Conservation (phyloP, 371 early-diverging fungal genomes). For the Capillidium rhysosporum region DNA sequence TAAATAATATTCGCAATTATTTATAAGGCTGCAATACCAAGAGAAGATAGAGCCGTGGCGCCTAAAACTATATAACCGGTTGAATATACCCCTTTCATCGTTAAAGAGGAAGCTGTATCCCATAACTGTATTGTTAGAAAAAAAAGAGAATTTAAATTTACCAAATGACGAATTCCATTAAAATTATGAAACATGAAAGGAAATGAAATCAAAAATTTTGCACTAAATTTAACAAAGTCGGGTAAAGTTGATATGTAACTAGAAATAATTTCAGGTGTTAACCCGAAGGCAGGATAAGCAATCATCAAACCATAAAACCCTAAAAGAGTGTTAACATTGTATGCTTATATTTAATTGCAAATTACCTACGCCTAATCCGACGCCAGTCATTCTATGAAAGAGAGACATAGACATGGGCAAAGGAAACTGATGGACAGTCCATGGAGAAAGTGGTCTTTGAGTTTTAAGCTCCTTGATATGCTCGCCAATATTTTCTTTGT, state of each 20-base stretch:
- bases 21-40: slow-evolving; percentile 14
- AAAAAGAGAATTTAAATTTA: slow-evolving; percentile 12
- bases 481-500: background rate
- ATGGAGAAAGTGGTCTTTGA: slow-evolving; percentile 1
- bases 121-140: slow-evolving; percentile 31
- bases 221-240: slow-evolving; percentile 24
- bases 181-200: slow-evolving; percentile 71
- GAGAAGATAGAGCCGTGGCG: slow-evolving; percentile 19
- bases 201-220: slow-evolving; percentile 38
- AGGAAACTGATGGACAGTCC: slow-evolving; percentile 68
- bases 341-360: background rate
- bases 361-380: slow-evolving; percentile 49
- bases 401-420: slow-evolving; percentile 63
- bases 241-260: slow-evolving; percentile 28
- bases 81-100: slow-evolving; percentile 52
- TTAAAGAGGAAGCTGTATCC: slow-evolving; percentile 52
- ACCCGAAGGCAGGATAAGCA: slow-evolving; percentile 29
- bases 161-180: slow-evolving; percentile 81
- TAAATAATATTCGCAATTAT: too few species aligned
- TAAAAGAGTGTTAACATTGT: slow-evolving; percentile 8
- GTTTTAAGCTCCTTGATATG: background rate
- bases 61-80: slow-evolving; percentile 67
- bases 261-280: slow-evolving; percentile 41
- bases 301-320: slow-evolving; percentile 46
- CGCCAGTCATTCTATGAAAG: slow-evolving; percentile 64